phyloP scores from a whole-genome alignment of 2,329 filamentous ascomycete genomes.

The Hymenoscyphus albidus region DNA sequence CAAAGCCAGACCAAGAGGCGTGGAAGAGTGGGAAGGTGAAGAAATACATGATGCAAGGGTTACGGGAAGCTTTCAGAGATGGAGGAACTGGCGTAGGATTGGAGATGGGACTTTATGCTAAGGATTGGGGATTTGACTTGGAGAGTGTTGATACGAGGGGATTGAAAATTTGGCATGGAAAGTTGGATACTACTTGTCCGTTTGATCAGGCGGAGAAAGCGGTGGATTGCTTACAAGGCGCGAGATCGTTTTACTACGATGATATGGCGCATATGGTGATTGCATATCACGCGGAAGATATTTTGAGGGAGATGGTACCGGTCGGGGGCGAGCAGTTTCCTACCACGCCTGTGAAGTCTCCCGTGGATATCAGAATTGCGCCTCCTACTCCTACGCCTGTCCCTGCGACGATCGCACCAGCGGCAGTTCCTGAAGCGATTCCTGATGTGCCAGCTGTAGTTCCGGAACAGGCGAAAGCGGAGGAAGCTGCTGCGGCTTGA shows the following conservation, averaged over 20 bases:
- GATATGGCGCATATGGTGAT: conserved; percentile 12
- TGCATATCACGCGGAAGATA: conserved; percentile 12
- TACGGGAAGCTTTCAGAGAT: conserved; percentile 12
- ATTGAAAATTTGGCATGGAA: conserved; percentile 21
- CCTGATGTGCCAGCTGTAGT: not conserved
- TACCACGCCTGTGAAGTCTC: not conserved
- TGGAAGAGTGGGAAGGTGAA: conserved; percentile 8
- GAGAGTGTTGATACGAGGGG: conserved; percentile 14
- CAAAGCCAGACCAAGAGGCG: conserved; percentile 10
- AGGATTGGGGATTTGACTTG: conserved; percentile 21
- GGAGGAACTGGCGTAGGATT: conserved; percentile 8
- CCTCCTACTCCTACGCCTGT: not conserved
- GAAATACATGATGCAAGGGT: not conserved
- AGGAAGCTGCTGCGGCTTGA: not conserved
- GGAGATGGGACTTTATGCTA: conserved; percentile 9
- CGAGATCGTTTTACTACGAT: conserved; percentile 6
- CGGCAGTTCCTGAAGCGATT: not conserved
- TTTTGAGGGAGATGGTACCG: conserved; percentile 5
- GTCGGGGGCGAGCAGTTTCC: not conserved
- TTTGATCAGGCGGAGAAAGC: conserved; percentile 18
- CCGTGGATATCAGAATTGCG: not conserved
- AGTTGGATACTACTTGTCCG: conserved; percentile 17
- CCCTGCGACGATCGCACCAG: not conserved
- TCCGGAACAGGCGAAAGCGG: not conserved
- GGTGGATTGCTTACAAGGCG: conserved; percentile 2